These are phyloP conservation scores for Didymella segeticola DNA, from an alignment of 2,329 filamentous ascomycete genomes.

Conservation along the genomic window DNA sequence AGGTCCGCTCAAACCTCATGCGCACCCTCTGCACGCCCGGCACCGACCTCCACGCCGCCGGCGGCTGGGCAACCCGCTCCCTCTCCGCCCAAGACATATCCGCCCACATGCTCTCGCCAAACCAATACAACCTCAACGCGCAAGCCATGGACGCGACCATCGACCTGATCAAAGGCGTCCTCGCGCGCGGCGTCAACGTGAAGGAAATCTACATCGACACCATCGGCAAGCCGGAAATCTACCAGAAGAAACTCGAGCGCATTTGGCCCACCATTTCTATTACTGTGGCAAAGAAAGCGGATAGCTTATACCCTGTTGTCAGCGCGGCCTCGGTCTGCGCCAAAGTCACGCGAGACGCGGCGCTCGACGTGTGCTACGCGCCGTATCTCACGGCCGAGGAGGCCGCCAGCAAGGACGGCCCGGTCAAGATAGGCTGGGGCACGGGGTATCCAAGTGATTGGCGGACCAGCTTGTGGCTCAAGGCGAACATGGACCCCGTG, in stretches of 20 bases:
- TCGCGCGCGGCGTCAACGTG: slow-evolving; percentile 80
- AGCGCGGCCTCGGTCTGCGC: slow-evolving; percentile 93
- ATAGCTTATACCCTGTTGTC: slow-evolving; percentile 89
- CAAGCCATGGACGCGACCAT: slow-evolving; percentile 95
- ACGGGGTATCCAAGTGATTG: slow-evolving; percentile 92
- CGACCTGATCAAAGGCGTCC: slow-evolving; percentile 77
- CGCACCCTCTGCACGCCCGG: slow-evolving; percentile 71
- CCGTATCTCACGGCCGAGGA: slow-evolving; percentile 48
- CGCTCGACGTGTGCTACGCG: slow-evolving; percentile 79
- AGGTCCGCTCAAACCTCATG: slow-evolving; percentile 77
- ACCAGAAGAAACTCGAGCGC: slow-evolving; percentile 83
- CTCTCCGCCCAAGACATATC: slow-evolving; percentile 86
- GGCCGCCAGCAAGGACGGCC: slow-evolving; percentile 41
- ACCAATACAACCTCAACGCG: slow-evolving; percentile 87
- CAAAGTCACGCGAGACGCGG: slow-evolving; percentile 92
- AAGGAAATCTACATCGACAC: slow-evolving; percentile 95
- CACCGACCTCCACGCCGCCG: slow-evolving; percentile 65
- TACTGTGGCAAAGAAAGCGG: slow-evolving; percentile 74
- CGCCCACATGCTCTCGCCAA: slow-evolving; percentile 74
- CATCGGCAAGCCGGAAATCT: slow-evolving; percentile 79
- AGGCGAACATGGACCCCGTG: slow-evolving; percentile 84
- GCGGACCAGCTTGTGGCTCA: slow-evolving; percentile 81
- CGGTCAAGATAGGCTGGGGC: slow-evolving; percentile 70
- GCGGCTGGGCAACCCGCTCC: slow-evolving; percentile 83
- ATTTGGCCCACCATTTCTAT: slow-evolving; percentile 74